Conservation (phyloP, 2,329 filamentous ascomycete species). For the Lasiodiplodia citricola region DNA sequence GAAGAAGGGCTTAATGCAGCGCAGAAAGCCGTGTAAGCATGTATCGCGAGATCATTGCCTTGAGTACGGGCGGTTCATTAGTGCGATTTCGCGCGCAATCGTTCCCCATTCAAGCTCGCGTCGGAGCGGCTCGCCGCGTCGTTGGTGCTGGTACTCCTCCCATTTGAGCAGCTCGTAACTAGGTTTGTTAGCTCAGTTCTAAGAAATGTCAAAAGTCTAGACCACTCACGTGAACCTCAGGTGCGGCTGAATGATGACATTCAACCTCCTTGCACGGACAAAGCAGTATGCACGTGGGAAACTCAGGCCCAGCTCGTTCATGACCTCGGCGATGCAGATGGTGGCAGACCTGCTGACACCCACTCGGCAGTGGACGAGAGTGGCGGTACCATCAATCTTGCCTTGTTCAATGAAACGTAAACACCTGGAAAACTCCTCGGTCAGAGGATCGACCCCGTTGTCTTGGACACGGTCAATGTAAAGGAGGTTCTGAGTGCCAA, state of each 20-base stretch:
- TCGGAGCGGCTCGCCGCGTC: slow-evolving; percentile 60
- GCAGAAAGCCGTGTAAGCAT: not conserved
- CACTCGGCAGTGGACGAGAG: slow-evolving; percentile 93
- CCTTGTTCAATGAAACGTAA: slow-evolving; percentile 90
- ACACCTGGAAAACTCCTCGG: slow-evolving; percentile 82
- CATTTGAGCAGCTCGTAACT: slow-evolving; percentile 89
- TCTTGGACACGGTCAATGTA: slow-evolving; percentile 88
- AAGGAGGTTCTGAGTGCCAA: slow-evolving; percentile 80
- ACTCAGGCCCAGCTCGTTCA: slow-evolving; percentile 79
- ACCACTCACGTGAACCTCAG: slow-evolving; percentile 77
- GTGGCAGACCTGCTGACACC: slow-evolving; percentile 95
- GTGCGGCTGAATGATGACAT: slow-evolving; percentile 98
- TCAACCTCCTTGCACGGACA: slow-evolving; percentile 87
- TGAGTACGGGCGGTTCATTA: slow-evolving; percentile 95
- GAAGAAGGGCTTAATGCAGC: not conserved
- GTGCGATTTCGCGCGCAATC: slow-evolving; percentile 85
- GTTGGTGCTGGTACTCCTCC: slow-evolving; percentile 77
- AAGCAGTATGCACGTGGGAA: slow-evolving; percentile 96
- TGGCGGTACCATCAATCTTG: slow-evolving; percentile 76
- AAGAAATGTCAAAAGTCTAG: not conserved
- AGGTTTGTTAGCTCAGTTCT: slow-evolving; percentile 14
- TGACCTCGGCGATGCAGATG: slow-evolving; percentile 98
- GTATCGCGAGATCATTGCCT: slow-evolving; percentile 42
- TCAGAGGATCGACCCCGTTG: slow-evolving; percentile 93
- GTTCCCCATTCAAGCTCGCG: slow-evolving; percentile 91